These are phyloP conservation scores for Mucor piriformis DNA, from an alignment of 371 early-diverging fungal species.

Conservation along the genomic window DNA sequence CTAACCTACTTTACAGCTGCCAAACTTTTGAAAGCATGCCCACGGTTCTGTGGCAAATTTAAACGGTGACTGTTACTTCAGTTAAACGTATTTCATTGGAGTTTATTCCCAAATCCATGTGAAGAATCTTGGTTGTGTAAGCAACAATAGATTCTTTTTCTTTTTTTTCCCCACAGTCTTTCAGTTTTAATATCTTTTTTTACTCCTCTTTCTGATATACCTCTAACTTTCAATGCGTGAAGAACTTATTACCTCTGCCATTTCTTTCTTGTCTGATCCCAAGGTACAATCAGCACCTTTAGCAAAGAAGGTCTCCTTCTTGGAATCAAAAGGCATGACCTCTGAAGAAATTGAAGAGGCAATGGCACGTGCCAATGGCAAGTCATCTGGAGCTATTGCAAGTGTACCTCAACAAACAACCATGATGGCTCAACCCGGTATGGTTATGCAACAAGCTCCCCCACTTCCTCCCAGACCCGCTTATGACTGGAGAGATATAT, in stretches of 20 bases:
- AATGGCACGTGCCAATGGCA: slow-evolving; percentile 65
- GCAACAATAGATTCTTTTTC: slow-evolving; percentile 11
- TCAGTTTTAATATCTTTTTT: not conserved
- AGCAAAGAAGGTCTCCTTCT: slow-evolving; percentile 89
- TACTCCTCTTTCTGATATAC: not conserved
- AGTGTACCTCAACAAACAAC: slow-evolving; percentile 1
- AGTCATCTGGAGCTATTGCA: slow-evolving; percentile 20
- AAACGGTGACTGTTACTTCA: not conserved
- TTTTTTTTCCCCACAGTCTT: slow-evolving; percentile 14
- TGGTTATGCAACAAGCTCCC: slow-evolving; percentile 45
- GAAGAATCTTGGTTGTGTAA: slow-evolving; percentile 7
- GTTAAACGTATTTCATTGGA: not conserved
- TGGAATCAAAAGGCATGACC: slow-evolving; percentile 94
- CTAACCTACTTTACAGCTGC: too few species aligned
- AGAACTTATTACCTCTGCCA: slow-evolving; percentile 86
- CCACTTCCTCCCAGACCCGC: slow-evolving; percentile 75
- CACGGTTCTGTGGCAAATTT: too few species aligned
- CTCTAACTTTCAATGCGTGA: slow-evolving; percentile 55
- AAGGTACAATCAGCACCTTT: slow-evolving; percentile 88
- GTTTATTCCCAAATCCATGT: not conserved
- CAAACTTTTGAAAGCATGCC: too few species aligned
- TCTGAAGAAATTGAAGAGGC: slow-evolving; percentile 93
- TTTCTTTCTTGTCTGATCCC: slow-evolving; percentile 91
- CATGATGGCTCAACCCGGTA: slow-evolving; percentile 20
- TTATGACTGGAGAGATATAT: slow-evolving; percentile 91